Percentiles rank a stretch among this genome's conserved stretches.
phyloP scores from a whole-genome alignment of 768 basidiomycete genomes.

The Steccherinum ochraceum region DNA sequence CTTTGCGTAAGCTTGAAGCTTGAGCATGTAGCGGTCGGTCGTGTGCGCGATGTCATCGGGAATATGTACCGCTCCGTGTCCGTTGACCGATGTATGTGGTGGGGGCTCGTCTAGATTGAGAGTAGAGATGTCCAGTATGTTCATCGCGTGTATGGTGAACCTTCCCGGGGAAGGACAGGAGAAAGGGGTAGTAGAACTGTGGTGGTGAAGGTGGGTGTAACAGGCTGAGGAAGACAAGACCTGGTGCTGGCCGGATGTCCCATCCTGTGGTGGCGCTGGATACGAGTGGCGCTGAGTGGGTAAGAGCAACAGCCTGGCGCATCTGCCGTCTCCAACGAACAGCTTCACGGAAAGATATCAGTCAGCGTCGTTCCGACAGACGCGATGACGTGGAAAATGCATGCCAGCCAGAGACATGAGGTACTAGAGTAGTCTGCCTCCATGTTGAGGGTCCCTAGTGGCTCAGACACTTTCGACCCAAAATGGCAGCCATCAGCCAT shows the following conservation, averaged over 20 bases:
- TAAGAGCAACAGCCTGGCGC: not conserved
- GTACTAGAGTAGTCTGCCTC: too few species aligned
- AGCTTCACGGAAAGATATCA: too few species aligned
- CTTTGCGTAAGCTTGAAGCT: slow-evolving; percentile 55
- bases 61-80: slow-evolving; percentile 13
- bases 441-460: too few species aligned
- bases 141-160: slow-evolving; percentile 27
- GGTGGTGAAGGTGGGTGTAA: slow-evolving; percentile 22
- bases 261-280: slow-evolving; percentile 3
- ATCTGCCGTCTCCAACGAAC: too few species aligned
- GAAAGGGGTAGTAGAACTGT: slow-evolving; percentile 9
- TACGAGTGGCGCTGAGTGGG: slow-evolving; percentile 7
- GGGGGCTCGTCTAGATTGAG: slow-evolving; percentile 36
- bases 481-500: too few species aligned
- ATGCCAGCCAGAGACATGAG: too few species aligned
- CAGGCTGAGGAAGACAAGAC: slow-evolving; percentile 1
- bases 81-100: slow-evolving; percentile 26
- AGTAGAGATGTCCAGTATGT: slow-evolving; percentile 42
- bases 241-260: not conserved
- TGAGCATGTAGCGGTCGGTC: slow-evolving; percentile 46
- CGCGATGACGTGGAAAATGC: too few species aligned
- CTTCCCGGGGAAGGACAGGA: slow-evolving; percentile 11
- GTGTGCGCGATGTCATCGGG: slow-evolving; percentile 26
- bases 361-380: too few species aligned
- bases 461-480: too few species aligned